Evolutionary conservation across 2,329 filamentous ascomycete genomes (phyloP).

Genomic region (Nemania serpens): DNA sequence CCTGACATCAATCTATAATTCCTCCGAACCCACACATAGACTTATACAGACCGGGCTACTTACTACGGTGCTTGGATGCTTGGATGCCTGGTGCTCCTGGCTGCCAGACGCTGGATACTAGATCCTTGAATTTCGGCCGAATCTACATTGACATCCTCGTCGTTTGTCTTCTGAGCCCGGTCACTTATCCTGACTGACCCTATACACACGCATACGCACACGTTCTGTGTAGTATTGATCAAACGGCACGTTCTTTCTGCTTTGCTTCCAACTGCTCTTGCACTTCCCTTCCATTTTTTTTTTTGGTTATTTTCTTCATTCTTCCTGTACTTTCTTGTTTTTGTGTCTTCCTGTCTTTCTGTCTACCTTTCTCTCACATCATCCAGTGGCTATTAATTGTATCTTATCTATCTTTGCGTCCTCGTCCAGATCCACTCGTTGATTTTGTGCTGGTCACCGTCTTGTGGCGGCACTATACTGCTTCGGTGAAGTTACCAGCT

Average conservation of each 20-base stretch:
- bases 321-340: not conserved
- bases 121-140: constrained; percentile 23
- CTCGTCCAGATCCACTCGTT: constrained; percentile 15
- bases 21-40: constrained; percentile 6
- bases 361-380: not conserved
- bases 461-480: constrained; percentile 29
- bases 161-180: constrained; percentile 2
- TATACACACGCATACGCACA: not conserved
- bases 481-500: constrained; percentile 29
- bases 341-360: not conserved
- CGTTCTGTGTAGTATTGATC: constrained; percentile 4
- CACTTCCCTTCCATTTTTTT: not conserved
- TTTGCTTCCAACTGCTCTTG: not conserved
- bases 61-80: constrained; percentile 17
- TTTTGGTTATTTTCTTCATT: not conserved
- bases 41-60: constrained; percentile 11
- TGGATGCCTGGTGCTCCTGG: not conserved
- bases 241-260: constrained; percentile 9
- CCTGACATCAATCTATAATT: constrained; percentile 21
- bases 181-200: not conserved
- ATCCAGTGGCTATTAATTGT: not conserved
- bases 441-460: constrained; percentile 25
- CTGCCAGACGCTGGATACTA: constrained; percentile 14
- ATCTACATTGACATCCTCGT: constrained; percentile 21
- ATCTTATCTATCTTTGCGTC: not conserved